Base-by-base conservation (phyloP, 306 rosid species). In the Lablab purpureus region DNA sequence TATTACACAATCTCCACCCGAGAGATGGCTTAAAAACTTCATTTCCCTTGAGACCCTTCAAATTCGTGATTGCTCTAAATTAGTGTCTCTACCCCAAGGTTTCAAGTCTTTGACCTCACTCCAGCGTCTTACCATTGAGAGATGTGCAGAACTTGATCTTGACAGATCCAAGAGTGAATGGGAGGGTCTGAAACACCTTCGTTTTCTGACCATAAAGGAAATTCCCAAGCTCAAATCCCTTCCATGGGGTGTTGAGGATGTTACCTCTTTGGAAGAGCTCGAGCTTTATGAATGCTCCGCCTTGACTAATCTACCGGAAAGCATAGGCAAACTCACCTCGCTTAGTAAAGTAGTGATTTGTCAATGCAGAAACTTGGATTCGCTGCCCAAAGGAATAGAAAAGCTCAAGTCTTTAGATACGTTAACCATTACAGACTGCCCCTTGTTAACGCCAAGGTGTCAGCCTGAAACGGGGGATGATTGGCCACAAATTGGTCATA, bases 391-490 rank as follows among this genome's bases (percentile, higher is more conserved):
- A 69, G 77, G 21, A 34, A 13, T 79, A 59, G 4, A 19, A 19
- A 0, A 4, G 0, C 5, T 77, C 17, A 0, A 3, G 3, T 28
- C n/a, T 0, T 32, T 82, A 3, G 0, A 32, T 14, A 41, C 34
- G 0, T 7, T 82, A 75, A 12, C 22, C 5, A 71, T 82, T 43
- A 6, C 0, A 17, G 79, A 71, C 6, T 77, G 82, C 1, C 45
- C 79, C 17, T 12, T 25, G 51, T 59, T 76, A 40, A 15, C 28
- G 43, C 85, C 74, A 9, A 75, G 81, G 46, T 75, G 76, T 47
- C 85, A 67, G 28, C 64, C 28, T 2, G 27, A 75, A 6, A 81
- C 81, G 1, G 81, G 85, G 3, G 77, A 81, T 17, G 85, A 81
- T 47, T 81, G 81, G 85, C 73, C 77, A 17, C 54, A 75, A 3